Evolutionary conservation across 108 stramenopile species (phyloP).

Genomic region (Nitzschia inconspicua): DNA sequence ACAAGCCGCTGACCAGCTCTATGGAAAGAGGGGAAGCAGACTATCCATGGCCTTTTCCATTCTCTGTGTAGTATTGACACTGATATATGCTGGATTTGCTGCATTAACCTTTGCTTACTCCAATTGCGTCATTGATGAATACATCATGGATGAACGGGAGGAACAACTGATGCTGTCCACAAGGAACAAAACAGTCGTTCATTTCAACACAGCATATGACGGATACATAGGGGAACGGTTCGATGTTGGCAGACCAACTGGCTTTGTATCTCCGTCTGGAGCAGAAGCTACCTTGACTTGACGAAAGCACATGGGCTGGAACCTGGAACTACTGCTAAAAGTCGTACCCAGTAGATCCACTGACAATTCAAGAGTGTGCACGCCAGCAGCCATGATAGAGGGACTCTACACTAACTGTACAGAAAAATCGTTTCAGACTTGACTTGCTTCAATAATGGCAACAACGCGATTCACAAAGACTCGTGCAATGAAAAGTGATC

Average conservation of each 20-base stretch:
- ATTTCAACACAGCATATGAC: constrained; percentile 26
- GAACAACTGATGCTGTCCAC: constrained; percentile 31
- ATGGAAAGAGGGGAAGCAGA: constrained; percentile 22
- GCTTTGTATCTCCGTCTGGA: constrained; percentile 4
- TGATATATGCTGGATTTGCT: constrained; percentile 74
- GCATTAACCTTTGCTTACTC: constrained; percentile 54
- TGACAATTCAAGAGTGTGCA: too few species aligned
- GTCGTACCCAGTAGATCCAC: too few species aligned
- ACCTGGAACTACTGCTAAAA: too few species aligned
- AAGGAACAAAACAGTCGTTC: constrained; percentile 6
- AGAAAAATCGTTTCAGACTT: too few species aligned
- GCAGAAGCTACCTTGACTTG: constrained; percentile 16
- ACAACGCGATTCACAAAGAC: too few species aligned
- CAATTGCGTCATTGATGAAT: constrained; percentile 58
- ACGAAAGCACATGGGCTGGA: too few species aligned
- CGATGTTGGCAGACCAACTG: constrained; percentile 31
- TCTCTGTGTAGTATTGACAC: constrained; percentile 81
- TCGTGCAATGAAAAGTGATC: too few species aligned
- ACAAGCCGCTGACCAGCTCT: constrained; percentile 26
- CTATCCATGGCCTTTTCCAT: constrained; percentile 72
- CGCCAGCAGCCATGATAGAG: too few species aligned
- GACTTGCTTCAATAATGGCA: too few species aligned
- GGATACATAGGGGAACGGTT: constrained; percentile 51
- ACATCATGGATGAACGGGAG: constrained; percentile 51
- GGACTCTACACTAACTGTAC: too few species aligned